phyloP scores from a whole-genome alignment of 768 basidiomycete species.

The Psilocybe tampanensis region DNA sequence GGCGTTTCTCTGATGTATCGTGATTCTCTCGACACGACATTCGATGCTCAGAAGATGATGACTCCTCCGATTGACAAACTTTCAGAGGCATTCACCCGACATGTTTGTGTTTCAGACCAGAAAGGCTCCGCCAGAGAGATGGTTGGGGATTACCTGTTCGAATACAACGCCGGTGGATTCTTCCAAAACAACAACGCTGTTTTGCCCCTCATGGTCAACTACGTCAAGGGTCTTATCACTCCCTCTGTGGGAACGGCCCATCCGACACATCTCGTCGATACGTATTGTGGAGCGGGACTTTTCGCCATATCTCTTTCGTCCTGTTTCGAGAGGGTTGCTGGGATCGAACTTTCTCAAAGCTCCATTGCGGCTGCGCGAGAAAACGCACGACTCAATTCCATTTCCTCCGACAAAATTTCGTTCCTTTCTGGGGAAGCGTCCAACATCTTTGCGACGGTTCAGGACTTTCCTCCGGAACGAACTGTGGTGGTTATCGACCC shows the following conservation, averaged over 20 bases:
- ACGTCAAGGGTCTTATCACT: conserved; percentile 79
- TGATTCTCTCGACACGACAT: conserved; percentile 60
- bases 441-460: conserved; percentile 75
- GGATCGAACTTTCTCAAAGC: conserved; percentile 82
- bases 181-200: conserved; percentile 99
- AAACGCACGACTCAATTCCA: conserved; percentile 67
- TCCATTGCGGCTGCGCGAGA: conserved; percentile 68
- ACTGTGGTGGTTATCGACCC: conserved; percentile 87
- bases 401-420: conserved; percentile 56
- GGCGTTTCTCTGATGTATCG: conserved; percentile 91
- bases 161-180: conserved; percentile 87
- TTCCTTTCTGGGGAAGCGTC: conserved; percentile 86
- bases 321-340: conserved; percentile 74
- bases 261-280: conserved; percentile 90
- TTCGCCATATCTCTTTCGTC: conserved; percentile 85
- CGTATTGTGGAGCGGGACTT: conserved; percentile 90
- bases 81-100: conserved; percentile 47
- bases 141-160: conserved; percentile 80
- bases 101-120: conserved; percentile 85
- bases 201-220: conserved; percentile 78
- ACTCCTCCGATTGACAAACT: conserved; percentile 34
- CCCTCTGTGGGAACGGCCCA: conserved; percentile 23
- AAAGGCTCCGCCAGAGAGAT: conserved; percentile 80
- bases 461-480: conserved; percentile 60
- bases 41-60: conserved; percentile 23